These are phyloP conservation scores for Acephala macrosclerotiorum DNA, from an alignment of 2,329 filamentous ascomycete genomes.

Conservation along the genomic window DNA sequence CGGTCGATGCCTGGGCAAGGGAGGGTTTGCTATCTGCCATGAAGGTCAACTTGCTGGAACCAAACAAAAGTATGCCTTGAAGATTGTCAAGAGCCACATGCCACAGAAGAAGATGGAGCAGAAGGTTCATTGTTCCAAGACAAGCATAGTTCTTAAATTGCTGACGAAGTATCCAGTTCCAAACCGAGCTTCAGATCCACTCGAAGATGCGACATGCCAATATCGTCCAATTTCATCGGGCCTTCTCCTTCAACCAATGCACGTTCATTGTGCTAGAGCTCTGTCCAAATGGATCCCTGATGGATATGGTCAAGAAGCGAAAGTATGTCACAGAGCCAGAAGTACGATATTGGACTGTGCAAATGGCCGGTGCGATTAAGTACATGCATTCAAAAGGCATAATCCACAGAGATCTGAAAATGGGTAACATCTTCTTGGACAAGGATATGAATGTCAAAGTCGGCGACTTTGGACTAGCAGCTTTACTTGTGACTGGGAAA, in stretches of 20 bases:
- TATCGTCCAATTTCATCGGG: conserved; percentile 93
- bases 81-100: conserved; percentile 87
- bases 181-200: conserved; percentile 93
- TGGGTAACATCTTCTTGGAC: conserved; percentile 97
- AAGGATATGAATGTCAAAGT: conserved; percentile 97
- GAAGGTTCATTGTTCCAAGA: conserved; percentile 63
- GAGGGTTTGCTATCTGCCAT: conserved; percentile 84
- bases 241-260: conserved; percentile 87
- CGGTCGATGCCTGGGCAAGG: conserved; percentile 78
- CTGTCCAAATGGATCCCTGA: conserved; percentile 93
- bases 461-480: conserved; percentile 94
- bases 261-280: conserved; percentile 95
- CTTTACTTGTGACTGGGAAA: conserved; percentile 87
- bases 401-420: conserved; percentile 96
- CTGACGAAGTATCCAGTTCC: conserved; percentile 57
- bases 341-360: conserved; percentile 90
- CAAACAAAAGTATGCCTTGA: conserved; percentile 75
- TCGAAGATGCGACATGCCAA: conserved; percentile 97
- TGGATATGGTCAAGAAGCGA: conserved; percentile 96
- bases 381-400: conserved; percentile 97
- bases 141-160: background rate
- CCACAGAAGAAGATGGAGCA: conserved; percentile 79
- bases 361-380: conserved; percentile 96
- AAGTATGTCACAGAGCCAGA: conserved; percentile 93
- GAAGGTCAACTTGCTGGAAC: conserved; percentile 71